These are phyloP conservation scores for Dunaliella primolecta DNA, from an alignment of 139 green algal species.

Conservation along the genomic window DNA sequence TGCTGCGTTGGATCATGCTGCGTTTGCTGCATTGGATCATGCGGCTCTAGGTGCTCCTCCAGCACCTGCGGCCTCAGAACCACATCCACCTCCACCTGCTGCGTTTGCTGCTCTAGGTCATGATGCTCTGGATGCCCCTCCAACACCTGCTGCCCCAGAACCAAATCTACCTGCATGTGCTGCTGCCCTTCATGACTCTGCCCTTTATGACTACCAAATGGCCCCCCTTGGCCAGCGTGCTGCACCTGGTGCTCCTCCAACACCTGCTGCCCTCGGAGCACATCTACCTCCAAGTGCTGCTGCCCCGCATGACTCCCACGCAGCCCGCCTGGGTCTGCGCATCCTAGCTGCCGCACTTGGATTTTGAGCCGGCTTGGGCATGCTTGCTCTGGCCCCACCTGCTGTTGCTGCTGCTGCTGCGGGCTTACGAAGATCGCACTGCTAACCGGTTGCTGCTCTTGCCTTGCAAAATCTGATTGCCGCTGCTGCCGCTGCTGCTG, in stretches of 20 bases:
- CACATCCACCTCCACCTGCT: not conserved
- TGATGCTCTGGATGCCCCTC: not conserved
- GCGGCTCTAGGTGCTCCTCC: no score
- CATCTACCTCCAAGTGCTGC: no score
- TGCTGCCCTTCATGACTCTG: not conserved
- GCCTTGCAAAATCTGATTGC: not conserved
- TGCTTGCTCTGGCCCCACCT: not conserved
- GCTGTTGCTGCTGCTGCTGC: not conserved
- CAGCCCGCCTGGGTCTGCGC: no score
- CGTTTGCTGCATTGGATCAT: no score
- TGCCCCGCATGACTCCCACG: not conserved
- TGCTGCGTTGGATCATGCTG: no score
- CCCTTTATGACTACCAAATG: no score
- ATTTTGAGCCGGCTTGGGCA: not conserved
- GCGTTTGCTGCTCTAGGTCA: not conserved
- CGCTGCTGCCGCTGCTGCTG: not conserved
- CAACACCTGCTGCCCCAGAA: conserved; percentile 4
- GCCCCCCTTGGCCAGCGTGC: no score
- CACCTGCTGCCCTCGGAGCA: not conserved
- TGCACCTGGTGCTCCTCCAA: not conserved
- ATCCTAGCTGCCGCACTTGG: not conserved
- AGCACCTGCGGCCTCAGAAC: no score
- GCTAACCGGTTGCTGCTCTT: not conserved
- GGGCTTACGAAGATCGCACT: not conserved
- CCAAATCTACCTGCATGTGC: no score